Percentiles rank a stretch among this genome's conserved stretches.
Conservation (phyloP, 2,329 filamentous ascomycete genomes). For the Periconia digitata region DNA sequence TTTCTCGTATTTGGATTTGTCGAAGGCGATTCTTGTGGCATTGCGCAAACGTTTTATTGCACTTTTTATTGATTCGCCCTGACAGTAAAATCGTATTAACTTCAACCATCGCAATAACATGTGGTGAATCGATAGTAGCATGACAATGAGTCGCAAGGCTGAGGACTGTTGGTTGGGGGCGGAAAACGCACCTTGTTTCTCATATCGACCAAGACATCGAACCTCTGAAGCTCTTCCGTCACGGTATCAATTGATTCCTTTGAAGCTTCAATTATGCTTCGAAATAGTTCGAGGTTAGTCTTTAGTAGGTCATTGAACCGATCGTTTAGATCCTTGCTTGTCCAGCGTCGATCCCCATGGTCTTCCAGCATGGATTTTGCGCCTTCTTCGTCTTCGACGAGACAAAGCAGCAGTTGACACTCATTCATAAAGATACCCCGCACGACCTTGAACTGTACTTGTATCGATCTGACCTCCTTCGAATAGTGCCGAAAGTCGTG, state of each 20-base stretch:
- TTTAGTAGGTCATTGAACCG: slow-evolving; percentile 14
- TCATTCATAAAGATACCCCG: slow-evolving; percentile 25
- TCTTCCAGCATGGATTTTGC: slow-evolving; percentile 21
- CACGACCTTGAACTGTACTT: slow-evolving; percentile 14
- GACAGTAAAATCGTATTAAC: background rate
- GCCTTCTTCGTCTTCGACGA: slow-evolving; percentile 15
- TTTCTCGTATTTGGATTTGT: slow-evolving; percentile 20
- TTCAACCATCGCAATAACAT: no score
- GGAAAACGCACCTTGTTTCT: slow-evolving; percentile 15
- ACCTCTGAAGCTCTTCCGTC: slow-evolving; percentile 16
- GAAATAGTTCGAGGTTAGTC: slow-evolving; percentile 15
- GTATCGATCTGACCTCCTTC: slow-evolving; percentile 17
- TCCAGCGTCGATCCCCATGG: slow-evolving; percentile 15
- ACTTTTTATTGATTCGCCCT: slow-evolving; percentile 18
- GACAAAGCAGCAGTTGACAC: slow-evolving; percentile 19
- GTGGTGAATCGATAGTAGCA: no score
- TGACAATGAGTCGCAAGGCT: no score
- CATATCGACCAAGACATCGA: slow-evolving; percentile 14
- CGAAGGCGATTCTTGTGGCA: slow-evolving; percentile 15
- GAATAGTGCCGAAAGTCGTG: slow-evolving; percentile 21
- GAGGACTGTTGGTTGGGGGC: background rate
- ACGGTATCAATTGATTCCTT: slow-evolving; percentile 14
- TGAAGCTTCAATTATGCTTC: slow-evolving; percentile 16
- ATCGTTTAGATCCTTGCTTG: slow-evolving; percentile 16
- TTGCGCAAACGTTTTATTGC: slow-evolving; percentile 16